A percentile compares a stretch with the other conserved stretches of the same genome.
Conservation (phyloP, 2,329 filamentous ascomycete species). For the Sphaerulina populicola region DNA sequence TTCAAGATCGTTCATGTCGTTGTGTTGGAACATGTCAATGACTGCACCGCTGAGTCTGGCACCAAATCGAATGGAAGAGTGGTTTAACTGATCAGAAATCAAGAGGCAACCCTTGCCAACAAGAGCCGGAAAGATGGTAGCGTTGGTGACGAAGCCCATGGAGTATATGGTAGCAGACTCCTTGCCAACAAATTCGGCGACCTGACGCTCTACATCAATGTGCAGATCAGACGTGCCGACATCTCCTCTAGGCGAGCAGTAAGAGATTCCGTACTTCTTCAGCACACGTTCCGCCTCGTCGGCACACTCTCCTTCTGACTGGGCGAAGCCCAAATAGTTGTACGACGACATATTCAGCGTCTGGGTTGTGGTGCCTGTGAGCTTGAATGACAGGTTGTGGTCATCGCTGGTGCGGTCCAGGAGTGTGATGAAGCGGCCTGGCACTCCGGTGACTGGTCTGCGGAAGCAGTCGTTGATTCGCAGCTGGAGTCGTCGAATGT, state of each 20-base stretch:
- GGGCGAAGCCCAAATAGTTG: constrained; percentile 97
- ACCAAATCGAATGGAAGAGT: constrained; percentile 93
- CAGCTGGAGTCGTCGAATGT: constrained; percentile 83
- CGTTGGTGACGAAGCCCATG: constrained; percentile 97
- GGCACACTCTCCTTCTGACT: constrained; percentile 92
- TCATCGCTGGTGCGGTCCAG: constrained; percentile 86
- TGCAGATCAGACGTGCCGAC: constrained; percentile 80
- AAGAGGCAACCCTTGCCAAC: constrained; percentile 89
- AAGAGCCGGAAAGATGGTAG: constrained; percentile 82
- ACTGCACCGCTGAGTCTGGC: constrained; percentile 89
- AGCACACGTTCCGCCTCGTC: constrained; percentile 83
- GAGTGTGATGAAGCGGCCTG: constrained; percentile 85
- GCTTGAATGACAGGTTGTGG: constrained; percentile 81
- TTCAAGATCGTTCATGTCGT: constrained; percentile 85
- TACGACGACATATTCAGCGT: constrained; percentile 99
- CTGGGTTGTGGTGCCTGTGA: constrained; percentile 83
- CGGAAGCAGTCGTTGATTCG: constrained; percentile 96
- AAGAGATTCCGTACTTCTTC: constrained; percentile 74
- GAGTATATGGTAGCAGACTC: constrained; percentile 93
- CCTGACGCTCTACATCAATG: constrained; percentile 77
- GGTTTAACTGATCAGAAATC: constrained; percentile 94
- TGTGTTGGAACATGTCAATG: constrained; percentile 95
- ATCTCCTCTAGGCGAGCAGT: constrained; percentile 73
- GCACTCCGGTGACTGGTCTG: constrained; percentile 83
- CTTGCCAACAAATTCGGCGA: constrained; percentile 90